Evolutionary conservation across 1,284 basidiomycete genomes (phyloP), one percentile per base, ranked within the genome.

Genomic region (Rhodotorula glutinis): DNA sequence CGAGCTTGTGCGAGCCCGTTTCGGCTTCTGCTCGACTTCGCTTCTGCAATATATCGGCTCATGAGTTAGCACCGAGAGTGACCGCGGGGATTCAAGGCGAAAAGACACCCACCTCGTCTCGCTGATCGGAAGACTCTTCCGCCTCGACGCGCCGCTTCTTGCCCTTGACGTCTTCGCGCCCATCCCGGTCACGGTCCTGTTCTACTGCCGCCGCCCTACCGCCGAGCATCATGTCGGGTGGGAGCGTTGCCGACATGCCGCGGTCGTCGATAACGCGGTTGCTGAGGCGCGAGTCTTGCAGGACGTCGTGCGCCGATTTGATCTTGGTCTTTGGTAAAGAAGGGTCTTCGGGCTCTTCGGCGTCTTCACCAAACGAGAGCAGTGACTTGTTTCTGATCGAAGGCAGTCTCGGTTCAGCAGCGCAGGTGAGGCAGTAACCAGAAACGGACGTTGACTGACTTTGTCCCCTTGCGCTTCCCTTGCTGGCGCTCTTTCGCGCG

Each of bases 341-440:
- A 4, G 82, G 47, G 23, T 59, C 47, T 29, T 3, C 49, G 8
- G 11, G n/a, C 57, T 83, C 83, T 7, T 81, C 81, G 10, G 83
- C 89, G 17, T 63, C 62, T 13, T 43, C 51, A 23, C 88, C 92
- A 77, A 97, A 97, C 60, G 91, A 93, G 62, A 96, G 79, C 17
- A 97, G 79, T 60, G 88, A 89, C 5, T 90, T 89, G 74, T 97
- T 91, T 78, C 92, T 96, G 67, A 30, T 16, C 41, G n/a, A 4
- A 4, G 9, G 33, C 3, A 30, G 51, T 60, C 52, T 52, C 27
- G 8, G 25, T 47, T 53, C 58, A 62, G 23, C n/a, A 13, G 3
- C 4, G n/a, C 17, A 11, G 27, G 27, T 11, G 43, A 16, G 43
- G 14, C 43, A 44, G 43, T 7, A 43, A 9, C 41, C 11, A 44